phyloP scores from a whole-genome alignment of 176 grass and related monocot genomes.

The Avena sativa region DNA sequence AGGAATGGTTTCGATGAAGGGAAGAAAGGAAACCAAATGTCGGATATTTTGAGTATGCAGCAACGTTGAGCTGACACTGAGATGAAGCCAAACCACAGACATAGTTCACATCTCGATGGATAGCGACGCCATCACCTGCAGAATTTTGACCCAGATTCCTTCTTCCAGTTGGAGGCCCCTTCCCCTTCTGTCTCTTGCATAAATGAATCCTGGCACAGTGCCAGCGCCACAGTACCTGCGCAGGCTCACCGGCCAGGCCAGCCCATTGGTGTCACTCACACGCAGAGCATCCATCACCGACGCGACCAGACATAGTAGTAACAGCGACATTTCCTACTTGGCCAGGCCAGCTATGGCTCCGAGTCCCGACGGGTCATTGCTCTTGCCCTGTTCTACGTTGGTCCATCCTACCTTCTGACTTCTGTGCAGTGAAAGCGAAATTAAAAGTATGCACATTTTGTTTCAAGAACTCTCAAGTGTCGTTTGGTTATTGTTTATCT shows the following conservation, averaged over 20 bases:
- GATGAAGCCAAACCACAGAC: slow-evolving; percentile 11
- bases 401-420: not conserved
- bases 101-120: slow-evolving; percentile 12
- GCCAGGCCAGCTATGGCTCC: slow-evolving; percentile 31
- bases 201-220: slow-evolving; percentile 47
- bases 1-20: too few species aligned
- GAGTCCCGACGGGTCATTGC: slow-evolving; percentile 17
- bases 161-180: slow-evolving; percentile 39
- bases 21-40: too few species aligned
- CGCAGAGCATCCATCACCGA: slow-evolving; percentile 30
- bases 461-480: not conserved
- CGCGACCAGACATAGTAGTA: slow-evolving; percentile 44
- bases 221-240: slow-evolving; percentile 29
- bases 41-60: not conserved
- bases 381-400: slow-evolving; percentile 14
- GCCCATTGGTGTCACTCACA: slow-evolving; percentile 21
- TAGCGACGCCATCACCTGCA: slow-evolving; percentile 34
- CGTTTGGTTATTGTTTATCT: not conserved
- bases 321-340: slow-evolving; percentile 45
- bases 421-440: slow-evolving; percentile 26
- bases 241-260: slow-evolving; percentile 18
- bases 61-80: slow-evolving; percentile 25
- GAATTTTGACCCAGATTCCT: slow-evolving; percentile 46
- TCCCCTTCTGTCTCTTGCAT: slow-evolving; percentile 36
- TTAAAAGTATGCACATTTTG: not conserved